These are phyloP conservation scores for Babesia caballi DNA, from an alignment of 169 alveolate species.

Conservation along the genomic window DNA sequence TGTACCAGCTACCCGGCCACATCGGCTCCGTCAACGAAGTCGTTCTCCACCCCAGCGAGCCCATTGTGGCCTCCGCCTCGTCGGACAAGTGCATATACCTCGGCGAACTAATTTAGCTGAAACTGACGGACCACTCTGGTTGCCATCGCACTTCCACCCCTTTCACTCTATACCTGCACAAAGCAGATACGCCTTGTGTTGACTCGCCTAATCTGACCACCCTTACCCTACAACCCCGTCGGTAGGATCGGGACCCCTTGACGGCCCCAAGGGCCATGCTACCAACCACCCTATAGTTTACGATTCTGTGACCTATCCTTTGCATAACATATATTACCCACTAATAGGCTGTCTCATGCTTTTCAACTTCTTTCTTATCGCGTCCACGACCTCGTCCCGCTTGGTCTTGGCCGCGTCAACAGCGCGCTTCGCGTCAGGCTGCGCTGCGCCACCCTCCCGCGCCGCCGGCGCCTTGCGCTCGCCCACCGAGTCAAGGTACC, in stretches of 20 bases:
- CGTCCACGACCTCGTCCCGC: constrained; percentile 29
- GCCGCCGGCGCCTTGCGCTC: not conserved
- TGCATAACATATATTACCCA: too few relatives aligned
- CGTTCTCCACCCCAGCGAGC: constrained; percentile 77
- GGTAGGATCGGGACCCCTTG: too few relatives aligned
- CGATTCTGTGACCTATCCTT: too few relatives aligned
- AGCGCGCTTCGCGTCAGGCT: not conserved
- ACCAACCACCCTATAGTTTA: too few relatives aligned
- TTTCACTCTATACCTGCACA: too few relatives aligned
- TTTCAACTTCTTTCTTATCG: constrained; percentile 13
- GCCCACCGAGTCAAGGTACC: not conserved
- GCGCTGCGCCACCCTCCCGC: not conserved
- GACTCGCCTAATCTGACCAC: too few relatives aligned
- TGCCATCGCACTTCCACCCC: too few relatives aligned
- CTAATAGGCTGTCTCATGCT: constrained; percentile 20
- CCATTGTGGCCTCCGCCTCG: constrained; percentile 78
- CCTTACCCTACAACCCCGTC: too few relatives aligned
- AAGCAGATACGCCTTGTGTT: too few relatives aligned
- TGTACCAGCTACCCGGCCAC: constrained; percentile 81
- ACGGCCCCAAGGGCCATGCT: too few relatives aligned
- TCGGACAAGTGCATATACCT: constrained; percentile 74
- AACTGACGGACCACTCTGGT: not conserved
- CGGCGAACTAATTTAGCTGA: constrained; percentile 68
- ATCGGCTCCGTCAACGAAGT: constrained; percentile 82
- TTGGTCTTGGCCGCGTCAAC: not conserved